phyloP scores from a whole-genome alignment of 208 protist genomes.

The Polymyxa betae region DNA sequence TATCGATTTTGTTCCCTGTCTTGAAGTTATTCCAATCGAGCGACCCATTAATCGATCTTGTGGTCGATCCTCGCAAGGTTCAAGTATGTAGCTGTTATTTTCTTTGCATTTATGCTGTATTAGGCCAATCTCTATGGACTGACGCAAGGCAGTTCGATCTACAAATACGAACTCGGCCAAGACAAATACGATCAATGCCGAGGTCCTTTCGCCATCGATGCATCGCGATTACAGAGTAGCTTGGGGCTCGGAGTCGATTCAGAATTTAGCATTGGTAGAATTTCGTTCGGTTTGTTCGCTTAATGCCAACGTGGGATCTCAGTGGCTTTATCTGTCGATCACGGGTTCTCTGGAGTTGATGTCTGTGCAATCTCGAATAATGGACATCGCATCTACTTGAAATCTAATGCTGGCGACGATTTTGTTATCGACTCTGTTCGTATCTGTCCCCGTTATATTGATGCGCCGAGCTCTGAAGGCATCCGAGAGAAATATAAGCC shows the following conservation, averaged over 20 bases:
- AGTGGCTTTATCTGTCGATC: background rate
- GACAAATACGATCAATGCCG: background rate
- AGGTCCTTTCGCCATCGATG: background rate
- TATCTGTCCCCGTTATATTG: background rate
- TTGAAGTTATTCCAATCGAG: background rate
- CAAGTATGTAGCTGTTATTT: background rate
- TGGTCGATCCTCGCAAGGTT: background rate
- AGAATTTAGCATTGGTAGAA: background rate
- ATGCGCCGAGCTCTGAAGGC: background rate
- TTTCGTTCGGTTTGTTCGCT: too few species aligned
- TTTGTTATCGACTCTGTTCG: background rate
- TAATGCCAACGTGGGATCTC: too few species aligned
- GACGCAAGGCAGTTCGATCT: background rate
- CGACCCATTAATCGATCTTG: slow-evolving; percentile 23
- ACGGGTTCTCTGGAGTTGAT: background rate
- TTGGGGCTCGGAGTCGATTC: background rate
- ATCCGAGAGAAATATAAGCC: background rate
- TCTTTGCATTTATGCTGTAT: background rate
- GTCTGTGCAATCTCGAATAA: background rate
- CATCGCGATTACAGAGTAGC: background rate
- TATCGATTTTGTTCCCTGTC: background rate
- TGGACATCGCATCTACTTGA: background rate
- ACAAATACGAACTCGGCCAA: background rate
- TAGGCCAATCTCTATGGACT: background rate
- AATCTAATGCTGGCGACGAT: background rate